Conservation (phyloP, 1,284 basidiomycete genomes). For the Leccinum subrobustum region DNA sequence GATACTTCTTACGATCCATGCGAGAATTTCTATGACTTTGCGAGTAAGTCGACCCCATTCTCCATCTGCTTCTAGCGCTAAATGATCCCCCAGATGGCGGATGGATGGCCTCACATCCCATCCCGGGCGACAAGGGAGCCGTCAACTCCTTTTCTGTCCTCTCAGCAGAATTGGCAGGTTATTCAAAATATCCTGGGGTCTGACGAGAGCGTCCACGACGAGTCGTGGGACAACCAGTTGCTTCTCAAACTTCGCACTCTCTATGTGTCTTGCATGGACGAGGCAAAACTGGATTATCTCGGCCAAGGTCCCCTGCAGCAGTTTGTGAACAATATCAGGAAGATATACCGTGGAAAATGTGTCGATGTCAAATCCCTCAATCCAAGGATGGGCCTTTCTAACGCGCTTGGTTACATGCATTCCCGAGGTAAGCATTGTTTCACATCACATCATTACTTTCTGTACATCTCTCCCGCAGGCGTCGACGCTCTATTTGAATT, state of each 20-base stretch:
- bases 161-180: slow-evolving; percentile 60
- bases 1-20: slow-evolving; percentile 89
- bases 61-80: slow-evolving; percentile 3
- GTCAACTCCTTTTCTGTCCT: slow-evolving; percentile 65
- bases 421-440: slow-evolving; percentile 59
- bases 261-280: slow-evolving; percentile 84
- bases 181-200: slow-evolving; percentile 59
- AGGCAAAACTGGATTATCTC: slow-evolving; percentile 60
- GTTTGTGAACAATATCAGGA: slow-evolving; percentile 55
- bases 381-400: slow-evolving; percentile 59
- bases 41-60: slow-evolving; percentile 54
- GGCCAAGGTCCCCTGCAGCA: slow-evolving; percentile 62
- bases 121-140: slow-evolving; percentile 81
- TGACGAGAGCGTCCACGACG: slow-evolving; percentile 27
- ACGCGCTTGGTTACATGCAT: slow-evolving; percentile 84
- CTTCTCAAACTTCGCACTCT: slow-evolving; percentile 79
- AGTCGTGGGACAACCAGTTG: slow-evolving; percentile 62
- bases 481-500: slow-evolving; percentile 79
- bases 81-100: slow-evolving; percentile 58
- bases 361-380: slow-evolving; percentile 38
- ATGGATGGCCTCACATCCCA: slow-evolving; percentile 77
- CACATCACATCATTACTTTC: background rate
- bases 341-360: slow-evolving; percentile 54
- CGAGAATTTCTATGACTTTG: slow-evolving; percentile 92
- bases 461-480: slow-evolving; percentile 42